Evolutionary conservation across 108 stramenopile species (phyloP), one percentile per base, ranked within the genome.

Genomic region (Licmophora abbreviata): DNA sequence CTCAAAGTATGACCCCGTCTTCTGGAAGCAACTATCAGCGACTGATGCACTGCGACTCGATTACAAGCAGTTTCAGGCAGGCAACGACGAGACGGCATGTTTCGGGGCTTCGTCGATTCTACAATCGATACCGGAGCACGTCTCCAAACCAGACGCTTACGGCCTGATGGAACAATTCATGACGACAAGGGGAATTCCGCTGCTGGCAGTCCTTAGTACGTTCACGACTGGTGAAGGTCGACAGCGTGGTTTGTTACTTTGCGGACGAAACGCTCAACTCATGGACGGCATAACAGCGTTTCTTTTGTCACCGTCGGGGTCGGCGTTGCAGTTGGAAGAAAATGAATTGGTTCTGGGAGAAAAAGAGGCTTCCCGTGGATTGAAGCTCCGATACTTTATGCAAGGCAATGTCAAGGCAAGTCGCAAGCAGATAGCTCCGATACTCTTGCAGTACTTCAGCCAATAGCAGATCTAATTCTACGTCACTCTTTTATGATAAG

Each of bases 101-200:
- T 85, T 92, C 63, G 89, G 89, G 12, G 44, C 83, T 2, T 71
- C 85, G 0, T 56, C 85, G 0, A 67, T 92, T n/a, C 64, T 92
- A 9, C 66, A 81, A 56, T 56, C 77, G 0, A 63, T 76, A 45
- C 6, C n/a, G 2, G 45, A 52, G 2, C 73, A 83, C 37, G 37
- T 73, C 12, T 25, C 33, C 2, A 80, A 75, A 37, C 44, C 60
- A 17, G 48, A 44, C 29, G 60, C 65, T 17, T 23, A n/a, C 12
- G n/a, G 14, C 1, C 26, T 47, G 27, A 66, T 72, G 6, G 15
- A 49, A 22, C 48, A 32, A 20, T 78, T 64, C 54, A 76, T 85
- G 77, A 27, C 34, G 14, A 29, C 48, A 29, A 28, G 36, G 22
- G 20, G 70, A 29, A 56, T 76, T 20, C 36, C 46, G 17, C 44